A percentile compares a stretch with the other conserved stretches of the same genome.
Conservation (phyloP, 2,329 filamentous ascomycete genomes). For the Aureobasidium leucospermi region DNA sequence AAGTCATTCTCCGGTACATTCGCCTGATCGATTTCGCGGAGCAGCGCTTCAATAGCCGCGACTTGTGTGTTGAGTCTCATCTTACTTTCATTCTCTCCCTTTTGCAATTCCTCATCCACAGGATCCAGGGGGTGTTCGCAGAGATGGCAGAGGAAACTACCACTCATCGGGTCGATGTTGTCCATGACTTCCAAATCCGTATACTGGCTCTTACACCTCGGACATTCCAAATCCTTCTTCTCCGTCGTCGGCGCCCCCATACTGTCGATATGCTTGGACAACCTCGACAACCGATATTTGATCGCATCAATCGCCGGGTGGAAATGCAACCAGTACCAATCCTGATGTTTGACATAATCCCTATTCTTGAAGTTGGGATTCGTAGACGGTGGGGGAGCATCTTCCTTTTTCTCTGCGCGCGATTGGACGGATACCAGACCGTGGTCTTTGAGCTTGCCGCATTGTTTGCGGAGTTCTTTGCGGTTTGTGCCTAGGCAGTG, state of each 20-base stretch:
- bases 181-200: constrained; percentile 86
- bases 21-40: constrained; percentile 69
- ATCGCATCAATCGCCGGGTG: constrained; percentile 91
- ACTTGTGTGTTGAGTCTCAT: constrained; percentile 72
- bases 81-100: constrained; percentile 51
- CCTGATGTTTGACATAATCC: constrained; percentile 44
- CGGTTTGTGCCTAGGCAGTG: constrained; percentile 82
- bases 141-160: constrained; percentile 69
- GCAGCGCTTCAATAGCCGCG: constrained; percentile 66
- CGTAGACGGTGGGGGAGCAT: constrained; percentile 18
- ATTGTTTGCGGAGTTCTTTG: constrained; percentile 86
- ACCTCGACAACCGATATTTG: constrained; percentile 84
- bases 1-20: constrained; percentile 67
- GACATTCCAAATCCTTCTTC: constrained; percentile 86
- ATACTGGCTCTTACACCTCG: constrained; percentile 75
- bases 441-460: constrained; percentile 76
- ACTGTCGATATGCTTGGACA: constrained; percentile 82
- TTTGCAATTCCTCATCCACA: constrained; percentile 57
- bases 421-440: constrained; percentile 74
- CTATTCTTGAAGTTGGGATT: constrained; percentile 25
- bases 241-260: constrained; percentile 70
- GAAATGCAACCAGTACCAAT: constrained; percentile 97
- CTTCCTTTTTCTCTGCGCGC: constrained; percentile 29
- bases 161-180: constrained; percentile 47
- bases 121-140: constrained; percentile 58